These are phyloP conservation scores for Grigorovia humatica DNA, from an alignment of 805 yeast species.

Conservation along the genomic window DNA sequence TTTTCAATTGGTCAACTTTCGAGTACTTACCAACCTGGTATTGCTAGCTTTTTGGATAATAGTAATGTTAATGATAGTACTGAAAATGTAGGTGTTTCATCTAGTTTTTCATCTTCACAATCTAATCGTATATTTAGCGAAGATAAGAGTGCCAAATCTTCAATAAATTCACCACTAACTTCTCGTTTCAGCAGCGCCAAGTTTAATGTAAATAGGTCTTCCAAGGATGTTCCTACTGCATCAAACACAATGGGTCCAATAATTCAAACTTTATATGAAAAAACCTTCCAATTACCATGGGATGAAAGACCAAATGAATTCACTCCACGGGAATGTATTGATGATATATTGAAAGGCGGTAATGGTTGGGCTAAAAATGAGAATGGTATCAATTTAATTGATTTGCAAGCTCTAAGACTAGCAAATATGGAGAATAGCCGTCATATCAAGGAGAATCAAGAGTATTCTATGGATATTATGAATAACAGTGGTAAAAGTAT, in stretches of 20 bases:
- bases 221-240: conserved; percentile 18
- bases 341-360: conserved; percentile 65
- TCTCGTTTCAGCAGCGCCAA: neutral
- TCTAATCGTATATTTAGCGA: neutral
- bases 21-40: conserved; percentile 12
- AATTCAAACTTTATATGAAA: conserved; percentile 40
- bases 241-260: conserved; percentile 37
- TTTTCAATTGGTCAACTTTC: conserved; percentile 20
- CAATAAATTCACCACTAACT: neutral
- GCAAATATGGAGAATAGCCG: conserved; percentile 16
- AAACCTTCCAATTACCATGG: conserved; percentile 52
- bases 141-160: neutral
- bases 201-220: neutral
- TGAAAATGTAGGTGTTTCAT: neutral
- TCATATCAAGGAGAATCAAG: neutral
- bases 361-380: conserved; percentile 49
- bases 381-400: conserved; percentile 27
- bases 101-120: neutral
- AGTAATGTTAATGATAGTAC: conserved; percentile 1
- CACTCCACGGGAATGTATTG: conserved; percentile 61
- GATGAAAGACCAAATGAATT: conserved; percentile 45
- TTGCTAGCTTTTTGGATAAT: conserved; percentile 3
- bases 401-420: conserved; percentile 23
- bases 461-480: neutral
- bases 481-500: neutral